phyloP scores from a whole-genome alignment of 2,329 filamentous ascomycete species.

The Calonectria fujianensis region DNA sequence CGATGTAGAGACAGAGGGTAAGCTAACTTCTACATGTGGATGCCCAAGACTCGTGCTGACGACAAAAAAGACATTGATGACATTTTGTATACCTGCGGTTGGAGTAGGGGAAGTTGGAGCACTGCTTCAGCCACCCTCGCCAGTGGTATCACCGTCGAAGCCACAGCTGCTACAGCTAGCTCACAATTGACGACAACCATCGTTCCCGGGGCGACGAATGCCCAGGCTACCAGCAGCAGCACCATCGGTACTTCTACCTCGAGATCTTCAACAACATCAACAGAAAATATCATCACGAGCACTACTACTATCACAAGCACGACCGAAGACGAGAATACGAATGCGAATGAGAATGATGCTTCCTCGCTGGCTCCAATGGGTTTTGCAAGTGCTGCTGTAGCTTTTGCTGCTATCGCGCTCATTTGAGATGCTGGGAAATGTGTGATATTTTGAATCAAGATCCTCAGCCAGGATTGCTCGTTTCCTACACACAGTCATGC shows the following conservation, averaged over 20 bases:
- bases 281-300: constrained; percentile 31
- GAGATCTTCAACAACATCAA: not conserved
- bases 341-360: constrained; percentile 40
- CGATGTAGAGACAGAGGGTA: constrained; percentile 52
- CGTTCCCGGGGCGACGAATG: constrained; percentile 42
- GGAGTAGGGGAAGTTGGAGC: constrained; percentile 51
- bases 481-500: not conserved
- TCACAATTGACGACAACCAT: constrained; percentile 62
- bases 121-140: constrained; percentile 47
- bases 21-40: constrained; percentile 23
- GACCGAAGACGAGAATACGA: constrained; percentile 3
- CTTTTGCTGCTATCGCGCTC: constrained; percentile 47
- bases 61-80: constrained; percentile 57
- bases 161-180: constrained; percentile 57
- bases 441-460: not conserved
- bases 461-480: not conserved
- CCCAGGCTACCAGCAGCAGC: constrained; percentile 31
- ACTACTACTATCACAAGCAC: constrained; percentile 38
- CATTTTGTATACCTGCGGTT: constrained; percentile 60
- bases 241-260: not conserved
- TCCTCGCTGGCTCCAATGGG: constrained; percentile 44
- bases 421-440: constrained; percentile 33
- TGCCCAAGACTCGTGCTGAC: not conserved
- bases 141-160: constrained; percentile 57
- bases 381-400: constrained; percentile 40